phyloP scores from a whole-genome alignment of 768 basidiomycete species.

The Neoboletus brunneissimus region DNA sequence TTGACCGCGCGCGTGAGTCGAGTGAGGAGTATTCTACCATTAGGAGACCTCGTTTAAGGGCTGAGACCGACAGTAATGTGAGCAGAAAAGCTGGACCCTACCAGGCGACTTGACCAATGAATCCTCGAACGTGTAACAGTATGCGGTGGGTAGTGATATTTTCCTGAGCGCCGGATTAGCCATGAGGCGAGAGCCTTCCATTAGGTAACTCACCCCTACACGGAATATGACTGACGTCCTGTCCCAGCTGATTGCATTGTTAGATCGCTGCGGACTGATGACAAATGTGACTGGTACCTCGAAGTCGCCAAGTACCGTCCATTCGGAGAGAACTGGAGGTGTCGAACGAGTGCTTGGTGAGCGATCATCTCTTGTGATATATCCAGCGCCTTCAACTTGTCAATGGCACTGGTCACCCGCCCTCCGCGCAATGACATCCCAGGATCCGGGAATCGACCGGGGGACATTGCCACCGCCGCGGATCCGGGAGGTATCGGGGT shows the following conservation, averaged over 20 bases:
- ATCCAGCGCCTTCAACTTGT: slow-evolving; percentile 40
- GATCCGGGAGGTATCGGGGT: slow-evolving; percentile 24
- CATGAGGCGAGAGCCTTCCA: slow-evolving; percentile 10
- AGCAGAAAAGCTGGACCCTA: slow-evolving; percentile 14
- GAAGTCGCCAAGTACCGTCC: slow-evolving; percentile 54
- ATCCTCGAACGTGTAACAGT: slow-evolving; percentile 50
- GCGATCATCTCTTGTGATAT: slow-evolving; percentile 42
- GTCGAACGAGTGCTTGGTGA: slow-evolving; percentile 50
- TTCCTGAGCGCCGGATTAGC: slow-evolving; percentile 33
- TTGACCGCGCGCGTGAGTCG: slow-evolving; percentile 50
- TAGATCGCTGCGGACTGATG: slow-evolving; percentile 1
- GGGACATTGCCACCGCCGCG: slow-evolving; percentile 26
- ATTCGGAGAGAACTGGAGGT: slow-evolving; percentile 55
- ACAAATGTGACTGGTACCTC: slow-evolving; percentile 34
- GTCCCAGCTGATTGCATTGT: slow-evolving; percentile 42
- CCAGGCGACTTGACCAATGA: slow-evolving; percentile 56
- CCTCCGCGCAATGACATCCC: slow-evolving; percentile 36
- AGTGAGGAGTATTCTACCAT: slow-evolving; percentile 43
- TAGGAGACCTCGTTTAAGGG: slow-evolving; percentile 42
- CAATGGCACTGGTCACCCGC: slow-evolving; percentile 40
- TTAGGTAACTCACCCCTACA: slow-evolving; percentile 39
- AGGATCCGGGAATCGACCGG: slow-evolving; percentile 33
- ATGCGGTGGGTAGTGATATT: slow-evolving; percentile 43
- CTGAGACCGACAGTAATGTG: slow-evolving; percentile 4
- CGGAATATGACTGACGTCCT: slow-evolving; percentile 49